Percentiles rank a stretch among this genome's conserved stretches.
Evolutionary conservation across 2,329 filamentous ascomycete genomes (phyloP).

Genomic region (Fusarium beomiforme): DNA sequence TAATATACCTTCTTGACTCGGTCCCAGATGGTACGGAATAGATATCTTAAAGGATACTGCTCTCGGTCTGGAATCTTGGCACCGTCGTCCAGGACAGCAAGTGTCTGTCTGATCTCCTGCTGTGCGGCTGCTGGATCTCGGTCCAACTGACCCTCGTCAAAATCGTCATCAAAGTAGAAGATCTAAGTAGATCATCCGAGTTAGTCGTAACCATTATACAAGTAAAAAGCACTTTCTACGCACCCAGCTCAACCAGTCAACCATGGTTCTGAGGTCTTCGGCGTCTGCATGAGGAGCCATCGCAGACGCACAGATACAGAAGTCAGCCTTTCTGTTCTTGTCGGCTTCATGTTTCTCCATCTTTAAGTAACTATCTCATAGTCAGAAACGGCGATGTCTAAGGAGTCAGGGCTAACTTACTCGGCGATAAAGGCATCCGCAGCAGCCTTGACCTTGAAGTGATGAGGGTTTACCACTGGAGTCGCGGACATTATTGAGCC

Average conservation of each 20-base stretch:
- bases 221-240: fast-evolving
- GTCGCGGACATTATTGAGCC: neutral
- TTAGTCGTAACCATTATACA: fast-evolving
- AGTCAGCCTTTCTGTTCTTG: neutral
- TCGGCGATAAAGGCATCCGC: neutral
- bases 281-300: neutral
- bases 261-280: neutral
- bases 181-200: neutral
- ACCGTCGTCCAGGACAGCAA: neutral
- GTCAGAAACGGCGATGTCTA: fast-evolving
- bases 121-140: neutral
- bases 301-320: neutral
- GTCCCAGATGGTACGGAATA: neutral
- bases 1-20: neutral
- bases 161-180: neutral
- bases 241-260: neutral
- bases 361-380: neutral
- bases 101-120: neutral
- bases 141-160: neutral
- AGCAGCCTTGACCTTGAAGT: neutral
- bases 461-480: neutral
- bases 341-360: neutral
- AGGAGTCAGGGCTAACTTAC: fast-evolving
- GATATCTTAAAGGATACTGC: neutral
- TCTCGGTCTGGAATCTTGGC: neutral